These are phyloP conservation scores for Paulownia fortunei DNA, from an alignment of 257 asterid species.

Conservation along the genomic window DNA sequence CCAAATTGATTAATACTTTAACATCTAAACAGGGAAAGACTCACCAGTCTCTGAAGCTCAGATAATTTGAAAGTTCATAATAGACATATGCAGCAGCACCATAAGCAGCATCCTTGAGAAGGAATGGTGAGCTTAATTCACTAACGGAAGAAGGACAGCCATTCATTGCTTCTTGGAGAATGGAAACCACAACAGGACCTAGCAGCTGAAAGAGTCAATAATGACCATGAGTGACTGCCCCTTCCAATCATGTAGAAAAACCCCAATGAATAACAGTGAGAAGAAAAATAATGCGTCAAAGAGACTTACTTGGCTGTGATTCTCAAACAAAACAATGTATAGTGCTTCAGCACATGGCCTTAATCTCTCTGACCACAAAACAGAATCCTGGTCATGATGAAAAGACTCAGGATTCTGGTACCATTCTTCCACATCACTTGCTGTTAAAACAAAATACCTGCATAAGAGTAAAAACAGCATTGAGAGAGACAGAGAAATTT, in stretches of 20 bases:
- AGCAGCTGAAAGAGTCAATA: conserved; percentile 65
- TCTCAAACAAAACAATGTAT: conserved; percentile 91
- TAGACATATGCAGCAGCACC: conserved; percentile 97
- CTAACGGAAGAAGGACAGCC: conserved; percentile 80
- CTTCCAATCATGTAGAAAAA: conserved; percentile 25
- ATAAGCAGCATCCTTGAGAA: conserved; percentile 98
- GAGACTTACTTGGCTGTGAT: conserved; percentile 79
- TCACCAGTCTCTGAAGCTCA: conserved; percentile 94
- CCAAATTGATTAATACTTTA: conserved; percentile 12
- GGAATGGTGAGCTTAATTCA: conserved; percentile 82
- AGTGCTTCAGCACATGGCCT: conserved; percentile 98
- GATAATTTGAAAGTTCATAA: conserved; percentile 95
- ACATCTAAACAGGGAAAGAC: conserved; percentile 33
- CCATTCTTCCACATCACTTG: conserved; percentile 93
- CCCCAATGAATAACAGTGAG: conserved; percentile 10
- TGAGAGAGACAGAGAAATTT: conserved; percentile 31
- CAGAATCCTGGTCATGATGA: conserved; percentile 94
- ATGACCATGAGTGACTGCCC: conserved; percentile 35
- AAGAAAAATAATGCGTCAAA: conserved; percentile 25
- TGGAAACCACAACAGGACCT: conserved; percentile 96
- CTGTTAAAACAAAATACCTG: conserved; percentile 94
- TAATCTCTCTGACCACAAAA: conserved; percentile 94
- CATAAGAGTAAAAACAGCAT: conserved; percentile 37
- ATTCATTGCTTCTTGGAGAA: conserved; percentile 96
- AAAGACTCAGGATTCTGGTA: conserved; percentile 83